Evolutionary conservation across 176 grass and related monocot genomes (phyloP), one percentile per base, ranked within the genome.

Genomic region (Puccinellia tenuiflora): DNA sequence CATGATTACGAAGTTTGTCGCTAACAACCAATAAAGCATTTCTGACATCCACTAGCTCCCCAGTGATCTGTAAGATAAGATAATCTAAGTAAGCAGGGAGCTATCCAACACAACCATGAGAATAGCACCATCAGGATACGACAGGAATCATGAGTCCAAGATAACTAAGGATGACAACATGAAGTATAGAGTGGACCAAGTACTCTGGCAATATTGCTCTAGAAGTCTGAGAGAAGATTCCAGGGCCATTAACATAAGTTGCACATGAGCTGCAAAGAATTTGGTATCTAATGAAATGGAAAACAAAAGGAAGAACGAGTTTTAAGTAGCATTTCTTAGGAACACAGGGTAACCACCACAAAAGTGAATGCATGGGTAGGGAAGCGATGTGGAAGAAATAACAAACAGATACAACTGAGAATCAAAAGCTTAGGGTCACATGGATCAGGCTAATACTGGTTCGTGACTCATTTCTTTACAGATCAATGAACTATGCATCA

Each of bases 11-110:
- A 37, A 88, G 25, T 84, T 84, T 88, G 18, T 29, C 17, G 35
- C 43, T 55, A 72, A 84, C 64, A 73, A 79, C 66, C n/a, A 35
- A 79, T 84, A 88, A 88, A 79, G 75, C 75, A 35, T 88, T 37
- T 50, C 86, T 64, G 34, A 88, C 76, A 73, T 84, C 83, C 55
- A 16, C 38, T 73, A 59, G 6, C 9, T 84, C 67, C 45, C 86
- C 86, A 55, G 65, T 88, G 33, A 88, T 88, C 86, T 88, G 81
- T 65, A 66, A 26, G 40, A 37, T 3, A 30, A 75, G 77, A n/a
- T 66, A 52, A 62, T 24, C 53, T 78, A 37, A 83, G 72, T 39
- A 78, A 72, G 73, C 37, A 78, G 38, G 43, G 75, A 39, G 22
- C 1, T 70, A 64, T 52, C 61, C 20, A 71, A 71, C 0, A 37